Percentiles rank a stretch among this genome's conserved stretches.
Evolutionary conservation across 441 rosid genomes (phyloP).

Genomic region (Populus trichocarpa): DNA sequence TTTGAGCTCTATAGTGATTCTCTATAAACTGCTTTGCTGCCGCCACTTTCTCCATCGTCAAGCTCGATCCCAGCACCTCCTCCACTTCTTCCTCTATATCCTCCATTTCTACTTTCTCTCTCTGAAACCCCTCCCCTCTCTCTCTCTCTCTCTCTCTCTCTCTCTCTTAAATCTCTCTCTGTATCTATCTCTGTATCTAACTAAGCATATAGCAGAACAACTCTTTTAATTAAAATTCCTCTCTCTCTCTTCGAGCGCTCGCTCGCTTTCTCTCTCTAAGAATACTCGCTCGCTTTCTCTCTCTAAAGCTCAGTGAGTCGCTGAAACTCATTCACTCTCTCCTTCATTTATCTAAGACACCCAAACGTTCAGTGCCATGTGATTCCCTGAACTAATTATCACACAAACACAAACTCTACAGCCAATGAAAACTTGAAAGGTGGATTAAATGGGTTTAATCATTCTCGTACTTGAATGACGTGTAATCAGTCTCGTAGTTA

Average conservation of each 20-base stretch:
- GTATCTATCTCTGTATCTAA: neutral
- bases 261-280: neutral
- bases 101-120: conserved; percentile 43
- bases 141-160: conserved; percentile 7
- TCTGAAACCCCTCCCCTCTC: neutral
- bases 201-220: neutral
- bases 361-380: neutral
- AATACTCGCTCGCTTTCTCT: conserved; percentile 15
- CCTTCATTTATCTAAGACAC: conserved; percentile 25
- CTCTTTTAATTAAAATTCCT: neutral
- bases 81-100: conserved; percentile 40
- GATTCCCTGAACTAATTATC: conserved; percentile 15
- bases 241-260: neutral
- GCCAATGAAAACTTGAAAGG: neutral
- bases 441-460: neutral
- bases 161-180: neutral
- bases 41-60: conserved; percentile 99
- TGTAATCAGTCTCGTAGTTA: neutral
- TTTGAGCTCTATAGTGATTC: conserved; percentile 92
- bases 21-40: conserved; percentile 96
- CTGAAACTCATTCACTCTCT: conserved; percentile 14
- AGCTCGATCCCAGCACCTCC: conserved; percentile 78
- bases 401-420: neutral
- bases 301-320: conserved; percentile 8
- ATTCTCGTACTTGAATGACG: neutral